Evolutionary conservation across 2,329 filamentous ascomycete genomes (phyloP).

Genomic region (Xylogone sp.): DNA sequence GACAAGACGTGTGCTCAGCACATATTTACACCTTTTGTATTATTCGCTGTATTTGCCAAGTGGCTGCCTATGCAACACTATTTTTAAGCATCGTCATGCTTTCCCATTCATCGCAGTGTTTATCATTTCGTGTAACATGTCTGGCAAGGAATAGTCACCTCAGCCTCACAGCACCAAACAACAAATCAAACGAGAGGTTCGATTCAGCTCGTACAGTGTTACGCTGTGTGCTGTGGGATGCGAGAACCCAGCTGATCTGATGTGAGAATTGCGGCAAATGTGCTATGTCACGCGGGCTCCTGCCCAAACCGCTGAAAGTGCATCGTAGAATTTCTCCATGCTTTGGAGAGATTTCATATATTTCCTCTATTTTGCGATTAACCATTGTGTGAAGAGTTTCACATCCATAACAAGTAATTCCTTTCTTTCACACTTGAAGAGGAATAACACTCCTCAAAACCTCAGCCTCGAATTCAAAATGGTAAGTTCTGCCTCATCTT

Average conservation of each 20-base stretch:
- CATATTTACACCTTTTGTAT: background rate
- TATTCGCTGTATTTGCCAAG: background rate
- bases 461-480: background rate
- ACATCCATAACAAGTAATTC: background rate
- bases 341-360: background rate
- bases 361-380: background rate
- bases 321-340: background rate
- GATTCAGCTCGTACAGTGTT: background rate
- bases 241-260: background rate
- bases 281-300: background rate
- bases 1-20: background rate
- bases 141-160: background rate
- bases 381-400: background rate
- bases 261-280: background rate
- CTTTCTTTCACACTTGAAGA: background rate
- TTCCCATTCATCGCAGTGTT: background rate
- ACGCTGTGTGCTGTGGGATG: background rate
- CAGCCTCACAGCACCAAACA: background rate
- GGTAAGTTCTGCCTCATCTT: background rate
- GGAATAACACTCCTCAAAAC: background rate
- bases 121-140: background rate
- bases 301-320: background rate
- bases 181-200: background rate
- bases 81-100: background rate
- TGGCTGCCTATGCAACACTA: background rate